phyloP scores from a whole-genome alignment of 768 basidiomycete species.

The Amanita molliuscula region DNA sequence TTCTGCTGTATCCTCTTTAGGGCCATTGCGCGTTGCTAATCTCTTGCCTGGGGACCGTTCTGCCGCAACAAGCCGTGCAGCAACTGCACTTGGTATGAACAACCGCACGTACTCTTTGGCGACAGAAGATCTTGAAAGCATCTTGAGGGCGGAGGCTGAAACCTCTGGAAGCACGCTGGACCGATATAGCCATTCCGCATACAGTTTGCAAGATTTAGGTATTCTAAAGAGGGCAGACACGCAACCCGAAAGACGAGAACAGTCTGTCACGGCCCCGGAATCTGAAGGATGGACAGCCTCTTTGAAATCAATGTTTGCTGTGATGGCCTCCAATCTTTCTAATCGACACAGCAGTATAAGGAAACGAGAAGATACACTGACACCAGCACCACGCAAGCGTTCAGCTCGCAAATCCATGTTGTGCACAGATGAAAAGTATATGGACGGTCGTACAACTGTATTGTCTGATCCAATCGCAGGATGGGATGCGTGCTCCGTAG shows the following conservation, averaged over 20 bases:
- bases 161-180: not conserved
- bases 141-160: not conserved
- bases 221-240: not conserved
- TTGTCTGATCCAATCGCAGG: not conserved
- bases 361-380: slow-evolving; percentile 14
- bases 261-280: slow-evolving; percentile 6
- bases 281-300: slow-evolving; percentile 30
- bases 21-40: slow-evolving; percentile 38
- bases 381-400: slow-evolving; percentile 14
- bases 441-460: not conserved
- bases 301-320: slow-evolving; percentile 35
- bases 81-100: slow-evolving; percentile 14
- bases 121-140: slow-evolving; percentile 1
- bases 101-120: not conserved
- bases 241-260: not conserved
- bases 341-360: slow-evolving; percentile 3
- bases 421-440: slow-evolving; percentile 5
- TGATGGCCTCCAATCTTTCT: slow-evolving; percentile 34
- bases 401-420: slow-evolving; percentile 12
- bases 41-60: slow-evolving; percentile 36
- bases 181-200: not conserved
- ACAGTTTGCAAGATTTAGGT: not conserved
- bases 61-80: slow-evolving; percentile 20
- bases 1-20: slow-evolving; percentile 26
- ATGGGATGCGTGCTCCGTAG: not conserved